These are phyloP conservation scores for Pseudocercospora ulei DNA, from an alignment of 2,329 filamentous ascomycete species.

Conservation along the genomic window DNA sequence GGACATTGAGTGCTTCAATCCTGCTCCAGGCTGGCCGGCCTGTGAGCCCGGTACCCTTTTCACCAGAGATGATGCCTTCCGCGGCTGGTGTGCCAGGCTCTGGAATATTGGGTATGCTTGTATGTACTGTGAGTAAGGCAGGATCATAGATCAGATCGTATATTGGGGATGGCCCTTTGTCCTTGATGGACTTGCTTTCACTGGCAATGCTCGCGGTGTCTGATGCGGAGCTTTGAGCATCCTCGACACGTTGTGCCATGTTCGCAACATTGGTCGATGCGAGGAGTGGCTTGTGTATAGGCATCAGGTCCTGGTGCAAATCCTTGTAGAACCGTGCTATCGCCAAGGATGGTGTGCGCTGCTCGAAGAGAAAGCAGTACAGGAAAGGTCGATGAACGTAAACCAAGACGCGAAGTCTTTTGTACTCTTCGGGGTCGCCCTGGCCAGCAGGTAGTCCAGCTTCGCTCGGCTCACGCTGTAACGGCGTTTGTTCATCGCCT, in stretches of 20 bases:
- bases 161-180: slow-evolving; percentile 36
- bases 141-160: slow-evolving; percentile 55
- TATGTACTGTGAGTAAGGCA: slow-evolving; percentile 48
- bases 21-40: slow-evolving; percentile 41
- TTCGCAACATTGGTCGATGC: slow-evolving; percentile 37
- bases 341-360: slow-evolving; percentile 48
- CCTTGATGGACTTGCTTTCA: slow-evolving; percentile 28
- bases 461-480: slow-evolving; percentile 20
- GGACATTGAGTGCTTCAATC: slow-evolving; percentile 53
- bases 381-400: slow-evolving; percentile 67
- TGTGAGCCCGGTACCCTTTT: slow-evolving; percentile 14
- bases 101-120: slow-evolving; percentile 56
- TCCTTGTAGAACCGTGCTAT: slow-evolving; percentile 41
- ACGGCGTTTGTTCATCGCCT: slow-evolving; percentile 10
- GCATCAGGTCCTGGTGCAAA: slow-evolving; percentile 45
- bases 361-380: slow-evolving; percentile 63
- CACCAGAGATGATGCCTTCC: slow-evolving; percentile 32
- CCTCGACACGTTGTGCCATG: slow-evolving; percentile 38
- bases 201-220: slow-evolving; percentile 31
- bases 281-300: slow-evolving; percentile 41
- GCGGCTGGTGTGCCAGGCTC: slow-evolving; percentile 41
- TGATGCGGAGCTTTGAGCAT: slow-evolving; percentile 24
- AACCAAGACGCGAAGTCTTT: slow-evolving; percentile 55
- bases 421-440: slow-evolving; percentile 17
- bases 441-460: slow-evolving; percentile 15